phyloP scores from a whole-genome alignment of 192 early-diverging fungal species.

The Dimargaris xerosporica region DNA sequence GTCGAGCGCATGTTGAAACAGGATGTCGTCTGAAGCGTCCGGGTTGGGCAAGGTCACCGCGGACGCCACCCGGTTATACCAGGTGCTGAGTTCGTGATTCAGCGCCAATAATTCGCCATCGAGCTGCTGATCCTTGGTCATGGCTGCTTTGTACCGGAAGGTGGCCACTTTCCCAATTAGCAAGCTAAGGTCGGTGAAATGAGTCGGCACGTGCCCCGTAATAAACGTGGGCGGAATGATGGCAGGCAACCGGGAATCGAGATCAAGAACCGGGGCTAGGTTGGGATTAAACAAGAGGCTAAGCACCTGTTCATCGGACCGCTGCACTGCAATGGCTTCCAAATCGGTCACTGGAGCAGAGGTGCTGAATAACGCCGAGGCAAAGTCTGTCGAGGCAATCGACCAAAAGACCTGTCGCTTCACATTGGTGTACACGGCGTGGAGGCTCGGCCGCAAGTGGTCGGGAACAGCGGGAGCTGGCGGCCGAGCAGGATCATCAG shows the following conservation, averaged over 20 bases:
- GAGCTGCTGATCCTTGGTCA: not conserved
- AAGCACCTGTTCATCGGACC: not conserved
- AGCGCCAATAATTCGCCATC: not conserved
- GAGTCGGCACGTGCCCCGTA: not conserved
- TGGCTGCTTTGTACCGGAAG: not conserved
- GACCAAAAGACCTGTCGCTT: slow-evolving; percentile 1
- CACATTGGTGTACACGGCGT: not conserved
- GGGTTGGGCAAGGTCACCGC: not conserved
- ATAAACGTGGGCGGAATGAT: slow-evolving; percentile 9
- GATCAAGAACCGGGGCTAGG: not conserved
- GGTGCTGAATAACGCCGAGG: slow-evolving; percentile 3
- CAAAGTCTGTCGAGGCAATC: slow-evolving; percentile 8
- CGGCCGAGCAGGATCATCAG: no score
- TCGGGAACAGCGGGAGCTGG: no score
- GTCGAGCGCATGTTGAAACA: not conserved
- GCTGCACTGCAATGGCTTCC: not conserved
- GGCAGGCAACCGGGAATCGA: not conserved
- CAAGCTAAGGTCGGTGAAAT: slow-evolving; percentile 4
- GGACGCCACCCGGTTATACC: not conserved
- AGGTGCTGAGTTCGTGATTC: not conserved
- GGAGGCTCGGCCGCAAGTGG: no score
- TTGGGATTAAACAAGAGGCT: not conserved
- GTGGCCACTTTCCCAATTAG: slow-evolving; percentile 8
- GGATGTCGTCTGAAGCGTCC: not conserved
- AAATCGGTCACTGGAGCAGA: not conserved